Conservation (phyloP, 441 rosid species). For the Pelargonium australe region DNA sequence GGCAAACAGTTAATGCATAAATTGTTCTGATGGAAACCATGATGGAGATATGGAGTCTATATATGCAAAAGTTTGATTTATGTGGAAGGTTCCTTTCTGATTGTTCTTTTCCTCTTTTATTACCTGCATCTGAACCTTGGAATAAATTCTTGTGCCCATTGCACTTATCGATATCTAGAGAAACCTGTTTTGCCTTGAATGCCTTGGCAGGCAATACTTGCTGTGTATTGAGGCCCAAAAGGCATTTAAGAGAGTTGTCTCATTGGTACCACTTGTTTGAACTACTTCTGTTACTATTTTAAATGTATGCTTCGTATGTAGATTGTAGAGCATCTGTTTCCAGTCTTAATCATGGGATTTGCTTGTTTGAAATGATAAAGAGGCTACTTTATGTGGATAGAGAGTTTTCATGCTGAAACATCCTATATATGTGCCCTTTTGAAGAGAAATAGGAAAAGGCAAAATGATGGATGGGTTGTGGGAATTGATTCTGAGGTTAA, state of each 20-base stretch:
- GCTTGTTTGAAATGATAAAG: not conserved
- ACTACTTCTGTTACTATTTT: conserved; percentile 10
- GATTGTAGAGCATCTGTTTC: conserved; percentile 2
- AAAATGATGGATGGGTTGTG: not conserved
- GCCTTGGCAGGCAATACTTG: conserved; percentile 27
- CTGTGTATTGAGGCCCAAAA: conserved; percentile 21
- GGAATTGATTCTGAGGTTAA: no score
- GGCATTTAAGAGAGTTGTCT: conserved; percentile 25
- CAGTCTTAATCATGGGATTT: conserved; percentile 8
- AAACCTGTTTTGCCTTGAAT: conserved; percentile 43
- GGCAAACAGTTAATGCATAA: conserved; percentile 40
- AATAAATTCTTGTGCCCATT: conserved; percentile 53
- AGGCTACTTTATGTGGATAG: not conserved
- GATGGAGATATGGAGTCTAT: conserved; percentile 33
- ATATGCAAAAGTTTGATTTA: conserved; percentile 31
- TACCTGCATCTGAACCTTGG: conserved; percentile 36
- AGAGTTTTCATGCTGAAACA: not conserved
- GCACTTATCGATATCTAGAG: conserved; percentile 38
- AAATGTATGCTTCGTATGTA: not conserved
- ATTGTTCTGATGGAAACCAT: conserved; percentile 45
- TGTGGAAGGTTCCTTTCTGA: conserved; percentile 27
- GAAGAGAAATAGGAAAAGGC: not conserved
- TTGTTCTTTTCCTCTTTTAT: conserved; percentile 21
- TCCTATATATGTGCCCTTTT: no score
- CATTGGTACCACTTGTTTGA: conserved; percentile 18